Evolutionary conservation across 768 basidiomycete species (phyloP), one percentile per base, ranked within the genome.

Genomic region (Leucocoprinus sp.): DNA sequence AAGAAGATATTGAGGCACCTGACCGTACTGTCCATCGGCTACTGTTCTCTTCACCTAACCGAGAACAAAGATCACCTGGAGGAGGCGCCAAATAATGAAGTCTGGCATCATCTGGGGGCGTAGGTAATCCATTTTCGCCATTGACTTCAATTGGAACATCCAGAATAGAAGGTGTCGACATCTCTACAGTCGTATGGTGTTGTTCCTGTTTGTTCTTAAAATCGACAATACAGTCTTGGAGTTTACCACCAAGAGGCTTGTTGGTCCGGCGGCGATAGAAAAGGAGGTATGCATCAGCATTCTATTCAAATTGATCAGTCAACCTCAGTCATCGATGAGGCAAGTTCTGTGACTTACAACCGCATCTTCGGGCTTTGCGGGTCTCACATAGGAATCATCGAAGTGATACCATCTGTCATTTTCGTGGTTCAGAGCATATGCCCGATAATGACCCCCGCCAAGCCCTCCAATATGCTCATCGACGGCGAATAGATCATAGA

Each of bases 401-500:
- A 95, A 99, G 60, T 96, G 92, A 67, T 98, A 95, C 96, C 96
- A 99, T 57, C 84, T 79, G 22, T 74, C 74, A 41, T 82, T 85
- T 37, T 76, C 60, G 55, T 85, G 82, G 60, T 96, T 95, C 57
- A 77, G 70, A 11, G 92, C 90, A 61, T 90, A 96, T 12, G 95
- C 93, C 2, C 96, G 88, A 63, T 99, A 97, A 61, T 97, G 95
- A 1, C 93, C 93, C 23, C 93, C 93, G 27, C 91, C 92, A 26
- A 96, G 68, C 2, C 92, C 93, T 37, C 95, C 95, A 49, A 95
- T 74, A 61, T 99, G 95, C 63, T 99, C 96, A 59, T 97, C 93
- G n/a, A 99, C 95, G 1, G 80, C 95, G 60, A 84, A 99, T 15
- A 98, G 73, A 63, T 99, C 96, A 60, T 98, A 99, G 22, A 93